These are phyloP conservation scores for Naematelia aurantialba DNA, from an alignment of 768 basidiomycete genomes.

Conservation along the genomic window DNA sequence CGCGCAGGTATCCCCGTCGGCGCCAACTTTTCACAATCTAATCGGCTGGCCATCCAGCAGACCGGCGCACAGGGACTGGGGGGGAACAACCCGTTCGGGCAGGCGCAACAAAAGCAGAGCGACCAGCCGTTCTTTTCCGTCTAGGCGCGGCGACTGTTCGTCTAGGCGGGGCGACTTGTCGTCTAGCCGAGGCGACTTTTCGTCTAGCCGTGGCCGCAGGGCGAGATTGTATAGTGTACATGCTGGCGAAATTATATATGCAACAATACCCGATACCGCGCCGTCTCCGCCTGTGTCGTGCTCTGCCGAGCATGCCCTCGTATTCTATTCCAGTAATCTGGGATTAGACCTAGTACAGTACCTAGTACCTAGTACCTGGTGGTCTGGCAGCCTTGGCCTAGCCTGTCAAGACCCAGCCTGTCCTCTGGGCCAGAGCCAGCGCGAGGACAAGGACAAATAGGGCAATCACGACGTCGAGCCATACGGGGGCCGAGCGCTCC, in stretches of 20 bases:
- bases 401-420: slow-evolving; percentile 4
- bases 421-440: background rate
- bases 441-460: background rate
- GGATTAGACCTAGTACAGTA: too few relatives aligned
- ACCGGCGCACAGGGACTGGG: slow-evolving; percentile 32
- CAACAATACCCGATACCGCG: slow-evolving; percentile 15
- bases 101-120: slow-evolving; percentile 40
- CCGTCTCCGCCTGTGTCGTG: too few relatives aligned
- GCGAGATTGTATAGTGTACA: slow-evolving; percentile 1
- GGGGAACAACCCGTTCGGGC: slow-evolving; percentile 50
- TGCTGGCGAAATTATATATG: slow-evolving; percentile 10
- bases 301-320: too few relatives aligned
- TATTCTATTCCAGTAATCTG: too few relatives aligned
- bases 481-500: background rate
- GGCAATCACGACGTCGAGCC: background rate
- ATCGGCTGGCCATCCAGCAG: slow-evolving; percentile 44
- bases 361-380: too few relatives aligned
- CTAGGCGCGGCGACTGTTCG: too few relatives aligned
- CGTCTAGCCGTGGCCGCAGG: too few relatives aligned
- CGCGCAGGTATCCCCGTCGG: slow-evolving; percentile 54
- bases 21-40: slow-evolving; percentile 55
- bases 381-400: too few relatives aligned
- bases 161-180: too few relatives aligned
- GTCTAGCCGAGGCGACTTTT: too few relatives aligned
- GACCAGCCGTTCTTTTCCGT: slow-evolving; percentile 82